Base-by-base conservation (phyloP, 257 asterid species). In the Capsicum rhomboideum region DNA sequence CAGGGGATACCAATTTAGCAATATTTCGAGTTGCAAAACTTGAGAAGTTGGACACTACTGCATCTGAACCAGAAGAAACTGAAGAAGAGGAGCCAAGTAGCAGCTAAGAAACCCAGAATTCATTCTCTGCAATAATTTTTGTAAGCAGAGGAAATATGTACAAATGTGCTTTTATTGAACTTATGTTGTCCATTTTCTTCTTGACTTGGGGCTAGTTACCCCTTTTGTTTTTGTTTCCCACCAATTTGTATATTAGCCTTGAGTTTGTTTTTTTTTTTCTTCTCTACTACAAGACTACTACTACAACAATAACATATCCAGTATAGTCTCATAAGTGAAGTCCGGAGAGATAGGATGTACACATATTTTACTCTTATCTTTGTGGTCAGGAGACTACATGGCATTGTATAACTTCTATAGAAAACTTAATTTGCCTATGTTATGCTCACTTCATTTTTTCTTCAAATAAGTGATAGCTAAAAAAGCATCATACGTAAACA, bases 1-100 rank as follows among this genome's bases (percentile, higher is more conserved):
- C 89, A 95, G 99, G 99, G 84, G 97, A 95, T 78, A 88, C 91
- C 1, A 88, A 94, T 86, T 84, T 95, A 67, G 98, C 98, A 11
- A 88, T 95, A 72, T 95, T 95, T 91, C 86, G 91, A 85, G 93
- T 95, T 0, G 79, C 83, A 8, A 94, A 91, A 87, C 89, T 95
- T 78, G 89, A 88, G 82, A 87, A 79, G 66, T 89, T 71, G 82
- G 90, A 91, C 83, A 68, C 67, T 21, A 44, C 56, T 21, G 23
- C 63, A 53, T 59, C 68, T 12, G 90, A 87, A 83, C 52, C 88
- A 2, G 91, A 89, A 84, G 83, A 86, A 52, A 37, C 87, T 14
- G 85, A 89, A 81, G 63, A 50, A 26, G 86, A 69, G 49, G 86
- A 50, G 66, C 72, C 85, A 18, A 71, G 66, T 61, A 75, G 59